phyloP scores from a whole-genome alignment of 495 filamentous ascomycete species.

The Neurospora sp. region DNA sequence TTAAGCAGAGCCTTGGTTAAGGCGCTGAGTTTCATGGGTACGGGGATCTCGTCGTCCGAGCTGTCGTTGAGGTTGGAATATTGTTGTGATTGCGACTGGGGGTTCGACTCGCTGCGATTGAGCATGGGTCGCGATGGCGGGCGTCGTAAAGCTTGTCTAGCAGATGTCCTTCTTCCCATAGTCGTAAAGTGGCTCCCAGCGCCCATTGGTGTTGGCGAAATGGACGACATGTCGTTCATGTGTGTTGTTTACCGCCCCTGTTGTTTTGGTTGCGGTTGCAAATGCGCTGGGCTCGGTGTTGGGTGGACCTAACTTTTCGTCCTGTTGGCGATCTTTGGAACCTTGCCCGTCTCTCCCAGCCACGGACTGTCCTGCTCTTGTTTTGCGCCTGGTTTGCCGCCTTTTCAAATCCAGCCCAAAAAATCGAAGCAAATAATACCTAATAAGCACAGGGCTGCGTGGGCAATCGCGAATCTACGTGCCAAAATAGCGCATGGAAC shows the following conservation, averaged over 20 bases:
- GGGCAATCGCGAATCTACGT: conserved; percentile 16
- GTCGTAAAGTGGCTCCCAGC: conserved; percentile 25
- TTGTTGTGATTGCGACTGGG: conserved; percentile 14
- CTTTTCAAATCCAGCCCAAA: not conserved
- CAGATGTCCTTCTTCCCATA: conserved; percentile 29
- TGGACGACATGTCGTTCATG: conserved; percentile 21
- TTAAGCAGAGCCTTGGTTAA: conserved; percentile 67
- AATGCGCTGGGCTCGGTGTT: not conserved
- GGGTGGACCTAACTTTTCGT: conserved; percentile 1
- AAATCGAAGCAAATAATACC: not conserved
- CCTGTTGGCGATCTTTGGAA: not conserved
- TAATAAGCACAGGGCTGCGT: not conserved
- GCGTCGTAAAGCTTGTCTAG: conserved; percentile 33
- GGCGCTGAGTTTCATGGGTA: conserved; percentile 70
- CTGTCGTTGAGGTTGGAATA: conserved; percentile 44
- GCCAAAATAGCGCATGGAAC: conserved; percentile 20
- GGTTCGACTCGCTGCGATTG: conserved; percentile 29
- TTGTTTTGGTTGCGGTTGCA: conserved; percentile 7
- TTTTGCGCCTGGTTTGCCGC: not conserved
- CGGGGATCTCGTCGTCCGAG: conserved; percentile 62
- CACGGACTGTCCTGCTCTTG: not conserved
- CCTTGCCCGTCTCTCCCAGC: not conserved
- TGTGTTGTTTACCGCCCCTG: not conserved
- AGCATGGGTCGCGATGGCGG: conserved; percentile 22
- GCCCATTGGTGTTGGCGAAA: conserved; percentile 28